These are phyloP conservation scores for Coniella lustricola DNA, from an alignment of 2,329 filamentous ascomycete species.

Conservation along the genomic window DNA sequence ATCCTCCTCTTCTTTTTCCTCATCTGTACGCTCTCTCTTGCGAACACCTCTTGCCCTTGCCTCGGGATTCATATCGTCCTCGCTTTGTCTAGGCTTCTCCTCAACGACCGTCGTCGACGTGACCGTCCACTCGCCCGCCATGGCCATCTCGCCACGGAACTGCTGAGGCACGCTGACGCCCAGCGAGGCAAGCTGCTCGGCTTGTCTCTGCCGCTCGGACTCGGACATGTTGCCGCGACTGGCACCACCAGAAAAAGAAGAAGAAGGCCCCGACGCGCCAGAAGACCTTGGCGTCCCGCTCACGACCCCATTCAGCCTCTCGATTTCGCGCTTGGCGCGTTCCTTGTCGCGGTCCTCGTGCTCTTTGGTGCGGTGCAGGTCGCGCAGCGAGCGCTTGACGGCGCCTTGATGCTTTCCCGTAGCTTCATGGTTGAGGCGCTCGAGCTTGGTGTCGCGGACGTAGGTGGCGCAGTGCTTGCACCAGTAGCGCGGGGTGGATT, in stretches of 20 bases:
- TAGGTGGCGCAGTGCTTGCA: conserved; percentile 93
- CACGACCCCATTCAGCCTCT: conserved; percentile 74
- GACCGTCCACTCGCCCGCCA: conserved; percentile 82
- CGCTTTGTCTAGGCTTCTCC: conserved; percentile 22
- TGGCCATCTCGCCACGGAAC: conserved; percentile 71
- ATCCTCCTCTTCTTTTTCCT: conserved; percentile 54
- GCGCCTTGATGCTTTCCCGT: conserved; percentile 77
- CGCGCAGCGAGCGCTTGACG: conserved; percentile 82
- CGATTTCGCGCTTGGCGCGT: conserved; percentile 75
- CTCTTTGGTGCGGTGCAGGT: conserved; percentile 80
- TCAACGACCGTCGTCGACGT: conserved; percentile 55
- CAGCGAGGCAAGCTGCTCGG: conserved; percentile 80
- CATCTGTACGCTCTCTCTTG: conserved; percentile 55
- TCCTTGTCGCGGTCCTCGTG: conserved; percentile 75
- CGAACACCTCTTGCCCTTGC: conserved; percentile 49
- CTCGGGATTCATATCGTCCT: conserved; percentile 32
- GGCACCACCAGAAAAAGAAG: background rate
- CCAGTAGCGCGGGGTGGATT: conserved; percentile 95
- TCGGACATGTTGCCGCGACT: conserved; percentile 31
- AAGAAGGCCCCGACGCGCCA: background rate
- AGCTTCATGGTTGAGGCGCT: conserved; percentile 81
- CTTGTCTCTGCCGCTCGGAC: conserved; percentile 71
- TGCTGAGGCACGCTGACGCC: conserved; percentile 79
- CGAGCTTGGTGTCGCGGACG: conserved; percentile 87
- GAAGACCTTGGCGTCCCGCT: background rate